Conservation (phyloP, 2,329 filamentous ascomycete genomes). For the Emergomyces pasteurianus region DNA sequence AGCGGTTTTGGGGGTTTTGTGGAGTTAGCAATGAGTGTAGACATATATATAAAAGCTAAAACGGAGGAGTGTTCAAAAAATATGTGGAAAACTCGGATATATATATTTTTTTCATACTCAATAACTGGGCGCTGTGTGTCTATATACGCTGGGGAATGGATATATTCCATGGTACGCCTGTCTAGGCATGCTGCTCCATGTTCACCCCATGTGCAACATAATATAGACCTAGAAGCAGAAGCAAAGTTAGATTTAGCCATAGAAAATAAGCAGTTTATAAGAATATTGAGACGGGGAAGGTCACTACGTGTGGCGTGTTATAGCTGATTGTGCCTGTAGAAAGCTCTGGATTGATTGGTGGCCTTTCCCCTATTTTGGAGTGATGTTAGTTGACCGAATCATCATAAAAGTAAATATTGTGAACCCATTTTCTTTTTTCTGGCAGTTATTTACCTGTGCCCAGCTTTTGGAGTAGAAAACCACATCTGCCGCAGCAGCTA, state of each 20-base stretch:
- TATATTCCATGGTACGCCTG: slow-evolving; percentile 22
- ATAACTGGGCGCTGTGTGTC: slow-evolving; percentile 35
- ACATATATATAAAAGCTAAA: too few relatives aligned
- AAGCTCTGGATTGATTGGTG: slow-evolving; percentile 40
- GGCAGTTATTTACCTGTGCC: slow-evolving; percentile 56
- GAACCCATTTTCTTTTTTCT: too few relatives aligned
- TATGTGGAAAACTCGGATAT: too few relatives aligned
- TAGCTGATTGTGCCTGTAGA: slow-evolving; percentile 34
- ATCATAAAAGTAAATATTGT: too few relatives aligned
- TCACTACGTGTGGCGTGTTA: slow-evolving; percentile 37
- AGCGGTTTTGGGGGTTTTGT: slow-evolving; percentile 10
- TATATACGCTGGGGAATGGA: slow-evolving; percentile 35
- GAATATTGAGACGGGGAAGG: neutral
- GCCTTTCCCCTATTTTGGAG: slow-evolving; percentile 20
- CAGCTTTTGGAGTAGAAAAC: slow-evolving; percentile 63
- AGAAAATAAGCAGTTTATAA: too few relatives aligned
- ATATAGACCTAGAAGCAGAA: slow-evolving; percentile 27
- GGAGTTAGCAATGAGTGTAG: slow-evolving; percentile 6
- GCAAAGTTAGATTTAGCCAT: neutral
- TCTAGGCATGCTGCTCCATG: slow-evolving; percentile 40
- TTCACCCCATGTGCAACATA: slow-evolving; percentile 50
- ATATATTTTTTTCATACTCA: slow-evolving; percentile 22
- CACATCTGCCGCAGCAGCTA: slow-evolving; percentile 53
- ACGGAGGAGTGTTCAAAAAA: too few relatives aligned
- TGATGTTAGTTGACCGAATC: too few relatives aligned